Conservation (phyloP, 208 protist genomes). For the Crithidia brevicula region DNA sequence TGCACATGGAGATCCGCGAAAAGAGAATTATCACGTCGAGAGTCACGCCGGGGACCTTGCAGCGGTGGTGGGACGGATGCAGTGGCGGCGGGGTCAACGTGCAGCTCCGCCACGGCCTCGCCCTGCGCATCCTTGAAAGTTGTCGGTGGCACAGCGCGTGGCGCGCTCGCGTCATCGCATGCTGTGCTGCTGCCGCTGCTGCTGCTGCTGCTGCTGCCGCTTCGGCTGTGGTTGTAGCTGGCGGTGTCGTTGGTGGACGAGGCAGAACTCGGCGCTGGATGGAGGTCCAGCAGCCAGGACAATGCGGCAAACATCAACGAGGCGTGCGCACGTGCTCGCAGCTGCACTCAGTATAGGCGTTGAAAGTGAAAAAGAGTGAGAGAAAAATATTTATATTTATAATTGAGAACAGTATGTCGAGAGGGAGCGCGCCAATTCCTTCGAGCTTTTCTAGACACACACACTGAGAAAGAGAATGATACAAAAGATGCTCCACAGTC, state of each 20-base stretch:
- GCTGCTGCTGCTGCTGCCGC: conserved; percentile 1
- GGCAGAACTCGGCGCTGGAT: background rate
- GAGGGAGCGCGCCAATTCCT: too few species aligned
- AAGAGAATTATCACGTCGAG: background rate
- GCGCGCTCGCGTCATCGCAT: too few species aligned
- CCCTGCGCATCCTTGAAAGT: conserved; percentile 8
- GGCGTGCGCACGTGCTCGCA: too few species aligned
- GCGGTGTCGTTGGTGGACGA: conserved; percentile 2
- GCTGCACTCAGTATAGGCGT: background rate
- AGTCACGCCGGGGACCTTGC: background rate
- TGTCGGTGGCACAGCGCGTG: conserved; percentile 2
- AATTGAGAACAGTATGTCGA: too few species aligned
- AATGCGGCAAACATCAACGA: conserved; percentile 20
- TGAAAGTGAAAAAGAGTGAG: conserved; percentile 1
- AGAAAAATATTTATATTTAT: too few species aligned
- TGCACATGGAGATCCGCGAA: conserved; percentile 29
- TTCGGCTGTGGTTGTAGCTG: conserved; percentile 5
- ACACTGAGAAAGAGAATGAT: too few species aligned
- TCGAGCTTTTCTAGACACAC: too few species aligned
- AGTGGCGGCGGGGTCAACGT: background rate
- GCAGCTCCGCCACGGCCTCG: conserved; percentile 17
- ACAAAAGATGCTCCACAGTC: too few species aligned
- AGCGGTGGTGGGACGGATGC: background rate
- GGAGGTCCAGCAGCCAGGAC: conserved; percentile 31
- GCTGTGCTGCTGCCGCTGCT: background rate